Conservation (phyloP, 78 protist species). For the Cavenderia fasciculata region DNA sequence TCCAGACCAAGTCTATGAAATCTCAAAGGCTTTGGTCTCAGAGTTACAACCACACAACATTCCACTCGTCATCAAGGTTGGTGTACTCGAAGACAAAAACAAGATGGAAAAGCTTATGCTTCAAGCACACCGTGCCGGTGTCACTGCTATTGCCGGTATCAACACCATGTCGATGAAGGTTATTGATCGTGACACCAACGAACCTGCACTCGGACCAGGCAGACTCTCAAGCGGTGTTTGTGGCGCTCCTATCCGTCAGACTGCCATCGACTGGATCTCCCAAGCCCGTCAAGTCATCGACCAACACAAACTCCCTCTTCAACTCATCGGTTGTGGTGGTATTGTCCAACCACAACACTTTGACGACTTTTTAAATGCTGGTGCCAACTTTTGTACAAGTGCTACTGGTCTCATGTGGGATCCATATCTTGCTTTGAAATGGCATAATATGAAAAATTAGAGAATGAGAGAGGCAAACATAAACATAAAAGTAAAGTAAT, state of each 20-base stretch:
- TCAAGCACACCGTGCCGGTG: conserved; percentile 56
- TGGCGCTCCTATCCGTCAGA: conserved; percentile 68
- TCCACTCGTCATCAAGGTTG: conserved; percentile 65
- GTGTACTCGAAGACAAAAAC: conserved; percentile 57
- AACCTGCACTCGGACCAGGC: conserved; percentile 43
- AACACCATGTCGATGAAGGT: conserved; percentile 65
- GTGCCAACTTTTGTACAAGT: conserved; percentile 55
- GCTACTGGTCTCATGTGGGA: conserved; percentile 80
- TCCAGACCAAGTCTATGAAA: conserved; percentile 62
- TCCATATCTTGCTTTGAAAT: conserved; percentile 64
- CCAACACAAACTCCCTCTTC: conserved; percentile 13
- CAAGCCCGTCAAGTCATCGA: conserved; percentile 23
- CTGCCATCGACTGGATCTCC: conserved; percentile 63
- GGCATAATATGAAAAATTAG: conserved; percentile 39
- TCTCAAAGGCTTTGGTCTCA: conserved; percentile 23
- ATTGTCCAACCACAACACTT: conserved; percentile 58
- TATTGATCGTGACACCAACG: conserved; percentile 24
- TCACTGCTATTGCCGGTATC: conserved; percentile 68
- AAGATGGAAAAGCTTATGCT: conserved; percentile 13
- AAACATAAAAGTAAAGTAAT: too few species aligned
- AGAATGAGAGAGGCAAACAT: not conserved
- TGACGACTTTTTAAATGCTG: conserved; percentile 36
- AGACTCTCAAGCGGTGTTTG: conserved; percentile 73
- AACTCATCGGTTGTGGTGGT: conserved; percentile 73
- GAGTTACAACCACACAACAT: conserved; percentile 1